Base-by-base conservation (phyloP, 805 yeast species). In the Wickerhamiella kurtzmanii region DNA sequence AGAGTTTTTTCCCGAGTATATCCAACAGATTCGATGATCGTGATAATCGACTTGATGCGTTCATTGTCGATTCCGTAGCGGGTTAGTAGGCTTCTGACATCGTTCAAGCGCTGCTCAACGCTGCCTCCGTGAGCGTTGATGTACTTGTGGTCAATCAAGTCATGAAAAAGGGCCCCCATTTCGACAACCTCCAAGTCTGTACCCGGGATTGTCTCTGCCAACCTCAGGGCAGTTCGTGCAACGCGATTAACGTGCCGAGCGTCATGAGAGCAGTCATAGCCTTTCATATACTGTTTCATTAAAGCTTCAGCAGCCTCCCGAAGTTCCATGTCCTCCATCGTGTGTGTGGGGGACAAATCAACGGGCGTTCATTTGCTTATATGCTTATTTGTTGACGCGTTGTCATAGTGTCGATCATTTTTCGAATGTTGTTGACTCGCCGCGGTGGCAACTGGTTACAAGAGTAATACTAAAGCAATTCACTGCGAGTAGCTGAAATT, bases 151-250 rank as follows among this genome's bases (percentile, higher is more conserved):
- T 63, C 66, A 18, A 54, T 44, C 37, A 61, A 49, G 45, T 63
- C 66, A 46, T 63, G 66, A 44, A 60, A 59, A 28, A 63, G 49
- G 1, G 65, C 64, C 1, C 60, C 64, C 18, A 63, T 51, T 46
- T 58, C 59, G 4, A 61, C 64, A 3, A 62, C 61, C 20, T 46
- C 22, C 41, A 36, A 18, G 45, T 62, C 63, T 3, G 51, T 51
- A 6, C 35, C 41, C 13, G 45, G 46, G 35, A 38, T 37, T 15
- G 43, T 41, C 3, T 44, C 44, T 8, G 62, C 64, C 13, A 63
- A 40, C 20, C 45, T 44, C 37, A 52, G 35, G 15, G 65, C 65
- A 53, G 50, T 49, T 3, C 53, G 44, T 8, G 57, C 53, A 22
- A 63, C 66, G 19, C 66, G 58, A 41, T 50, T 47, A 5, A 63